Evolutionary conservation across 805 yeast species (phyloP).

Genomic region (Candida krabiensis): DNA sequence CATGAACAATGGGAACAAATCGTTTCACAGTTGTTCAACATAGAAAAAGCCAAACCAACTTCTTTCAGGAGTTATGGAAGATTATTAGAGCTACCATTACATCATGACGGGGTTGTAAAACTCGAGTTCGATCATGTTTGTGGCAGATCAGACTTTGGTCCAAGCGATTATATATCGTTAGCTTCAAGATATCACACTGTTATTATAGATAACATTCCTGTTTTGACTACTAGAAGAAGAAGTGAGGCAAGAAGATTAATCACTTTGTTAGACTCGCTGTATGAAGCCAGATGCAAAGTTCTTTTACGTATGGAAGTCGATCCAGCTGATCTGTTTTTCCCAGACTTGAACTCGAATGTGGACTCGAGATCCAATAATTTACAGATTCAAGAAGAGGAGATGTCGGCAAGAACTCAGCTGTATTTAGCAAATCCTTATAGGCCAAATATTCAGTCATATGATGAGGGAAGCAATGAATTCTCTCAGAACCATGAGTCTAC

Average conservation of each 20-base stretch:
- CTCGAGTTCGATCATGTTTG: conserved; percentile 57
- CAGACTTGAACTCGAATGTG: conserved; percentile 37
- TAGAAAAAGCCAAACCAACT: conserved; percentile 13
- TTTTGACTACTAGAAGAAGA: conserved; percentile 53
- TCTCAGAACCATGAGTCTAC: conserved; percentile 28
- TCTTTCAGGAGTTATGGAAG: conserved; percentile 58
- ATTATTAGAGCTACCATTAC: conserved; percentile 42
- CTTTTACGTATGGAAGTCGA: conserved; percentile 49
- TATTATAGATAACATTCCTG: conserved; percentile 61
- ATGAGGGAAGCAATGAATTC: conserved; percentile 42
- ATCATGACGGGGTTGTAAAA: conserved; percentile 42
- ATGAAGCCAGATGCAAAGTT: conserved; percentile 66
- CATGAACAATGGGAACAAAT: conserved; percentile 37
- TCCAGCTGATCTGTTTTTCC: conserved; percentile 61
- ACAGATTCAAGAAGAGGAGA: conserved; percentile 62
- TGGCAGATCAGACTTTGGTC: conserved; percentile 50
- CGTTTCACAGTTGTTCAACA: conserved; percentile 22
- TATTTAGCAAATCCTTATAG: conserved; percentile 65
- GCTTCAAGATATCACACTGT: conserved; percentile 60
- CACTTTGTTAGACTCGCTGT: conserved; percentile 64
- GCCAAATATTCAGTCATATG: conserved; percentile 66
- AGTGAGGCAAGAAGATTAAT: conserved; percentile 71
- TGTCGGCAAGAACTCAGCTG: conserved; percentile 63
- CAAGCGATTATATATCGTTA: conserved; percentile 69
- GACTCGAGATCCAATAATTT: conserved; percentile 25